Evolutionary conservation across 2,329 filamentous ascomycete genomes (phyloP), one percentile per base, ranked within the genome.

Genomic region (Aphanoascus verrucosus): DNA sequence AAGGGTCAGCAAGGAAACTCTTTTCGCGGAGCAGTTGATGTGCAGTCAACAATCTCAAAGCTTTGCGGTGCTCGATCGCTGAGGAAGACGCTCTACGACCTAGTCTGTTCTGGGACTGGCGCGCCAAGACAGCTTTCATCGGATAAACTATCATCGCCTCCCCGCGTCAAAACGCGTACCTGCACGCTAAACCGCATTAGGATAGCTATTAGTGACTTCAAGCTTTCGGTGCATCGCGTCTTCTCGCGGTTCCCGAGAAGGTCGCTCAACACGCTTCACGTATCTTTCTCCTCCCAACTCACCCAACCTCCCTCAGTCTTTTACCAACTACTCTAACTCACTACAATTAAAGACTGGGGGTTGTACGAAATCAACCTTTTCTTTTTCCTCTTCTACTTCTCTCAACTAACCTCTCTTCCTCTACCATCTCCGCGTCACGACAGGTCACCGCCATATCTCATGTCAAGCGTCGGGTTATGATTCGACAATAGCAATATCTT

Each of bases 1-100:
- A 64, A 64, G 54, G 63, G 58, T 31, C 19, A 52, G 34, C 48
- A 49, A 46, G 45, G 54, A 52, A 54, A 49, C 49, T 37, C 48
- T 40, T 47, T 49, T 40, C 31, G 23, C 12, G 28, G 23, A 28
- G 23, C 23, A 52, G 19, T 35, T 31, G 20, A 32, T 23, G 19
- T 23, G 20, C 41, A 41, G 42, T 17, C 20, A 41, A 38, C 15
- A 14, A 6, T 31, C 38, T 51, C 38, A 50, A 50, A 50, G 40
- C 48, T 50, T 38, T 49, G 35, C 37, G 47, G 12, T 41, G 19
- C 23, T 50, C 14, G 28, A 4, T 32, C 17, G 42, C 15, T 31
- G 20, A 28, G 7, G 17, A 19, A 23, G 7, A 7, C 5, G 17
- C 9, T 28, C 38, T 23, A 44, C 12, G n/a, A 17, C 14, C 43